Evolutionary conservation across 2,329 filamentous ascomycete genomes (phyloP).

Genomic region (Neobulgaria alba): DNA sequence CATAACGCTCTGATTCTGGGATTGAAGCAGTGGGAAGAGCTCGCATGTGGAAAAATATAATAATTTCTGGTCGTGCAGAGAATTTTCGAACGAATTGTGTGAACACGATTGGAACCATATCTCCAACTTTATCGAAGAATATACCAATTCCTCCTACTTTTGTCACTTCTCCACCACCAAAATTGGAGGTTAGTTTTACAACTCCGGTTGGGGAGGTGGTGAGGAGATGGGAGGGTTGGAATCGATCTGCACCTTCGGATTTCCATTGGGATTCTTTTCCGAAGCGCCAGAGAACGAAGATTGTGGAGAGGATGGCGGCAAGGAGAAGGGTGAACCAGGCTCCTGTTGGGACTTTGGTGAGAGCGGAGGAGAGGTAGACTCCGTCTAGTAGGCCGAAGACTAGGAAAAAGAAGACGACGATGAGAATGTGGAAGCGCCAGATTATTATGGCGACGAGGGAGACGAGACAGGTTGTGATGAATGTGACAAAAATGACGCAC

Average conservation of each 20-base stretch:
- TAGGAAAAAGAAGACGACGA: conserved; percentile 55
- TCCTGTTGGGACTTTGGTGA: conserved; percentile 66
- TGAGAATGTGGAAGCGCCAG: conserved; percentile 53
- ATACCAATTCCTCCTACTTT: conserved; percentile 54
- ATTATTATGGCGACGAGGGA: conserved; percentile 63
- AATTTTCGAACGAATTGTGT: conserved; percentile 67
- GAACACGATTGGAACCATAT: conserved; percentile 57
- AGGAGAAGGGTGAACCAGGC: conserved; percentile 71
- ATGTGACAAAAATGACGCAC: conserved; percentile 73
- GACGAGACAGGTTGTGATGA: conserved; percentile 69
- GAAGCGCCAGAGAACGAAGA: conserved; percentile 70
- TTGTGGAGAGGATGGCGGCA: conserved; percentile 48
- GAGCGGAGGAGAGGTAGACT: conserved; percentile 58
- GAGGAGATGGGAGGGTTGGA: conserved; percentile 40
- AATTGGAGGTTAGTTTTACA: conserved; percentile 31
- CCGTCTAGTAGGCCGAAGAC: conserved; percentile 60
- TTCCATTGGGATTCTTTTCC: conserved; percentile 72
- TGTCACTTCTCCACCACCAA: conserved; percentile 34
- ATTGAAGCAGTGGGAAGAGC: conserved; percentile 52
- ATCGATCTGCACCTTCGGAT: conserved; percentile 55
- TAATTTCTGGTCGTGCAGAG: conserved; percentile 54
- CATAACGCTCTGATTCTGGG: conserved; percentile 38
- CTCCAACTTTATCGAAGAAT: conserved; percentile 71
- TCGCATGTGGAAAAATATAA: conserved; percentile 68
- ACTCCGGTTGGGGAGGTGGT: conserved; percentile 27